Evolutionary conservation across 2,329 filamentous ascomycete species (phyloP).

Genomic region (Chrysoporthe cubensis): DNA sequence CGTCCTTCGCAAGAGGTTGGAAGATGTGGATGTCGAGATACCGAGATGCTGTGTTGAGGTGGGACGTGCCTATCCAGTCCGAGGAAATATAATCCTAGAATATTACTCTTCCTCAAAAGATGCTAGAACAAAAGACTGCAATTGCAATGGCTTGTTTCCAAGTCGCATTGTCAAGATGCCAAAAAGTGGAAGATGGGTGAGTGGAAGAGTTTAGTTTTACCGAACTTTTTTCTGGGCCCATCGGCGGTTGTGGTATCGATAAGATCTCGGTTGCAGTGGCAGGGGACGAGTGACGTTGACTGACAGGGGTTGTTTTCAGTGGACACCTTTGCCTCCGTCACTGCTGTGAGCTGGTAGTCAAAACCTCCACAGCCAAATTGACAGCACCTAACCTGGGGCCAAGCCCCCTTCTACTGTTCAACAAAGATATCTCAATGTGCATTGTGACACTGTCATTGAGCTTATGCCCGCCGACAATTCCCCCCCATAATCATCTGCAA

Average conservation of each 20-base stretch:
- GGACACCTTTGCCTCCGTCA: slow-evolving; percentile 4
- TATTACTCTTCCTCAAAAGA: not conserved
- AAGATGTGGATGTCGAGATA: not conserved
- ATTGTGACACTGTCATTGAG: not conserved
- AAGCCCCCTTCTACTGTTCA: not conserved
- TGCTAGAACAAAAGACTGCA: not conserved
- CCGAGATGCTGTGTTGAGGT: not conserved
- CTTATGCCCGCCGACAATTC: not conserved
- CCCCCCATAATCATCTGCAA: not conserved
- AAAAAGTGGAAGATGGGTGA: not conserved
- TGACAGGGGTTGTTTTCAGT: slow-evolving; percentile 7
- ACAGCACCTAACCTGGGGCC: not conserved
- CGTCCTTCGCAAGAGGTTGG: not conserved
- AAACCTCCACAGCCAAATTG: not conserved
- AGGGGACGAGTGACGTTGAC: slow-evolving; percentile 14
- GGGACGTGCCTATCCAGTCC: not conserved
- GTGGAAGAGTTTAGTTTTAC: not conserved
- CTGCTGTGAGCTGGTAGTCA: not conserved
- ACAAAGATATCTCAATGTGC: not conserved
- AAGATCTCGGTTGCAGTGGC: slow-evolving; percentile 7
- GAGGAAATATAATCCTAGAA: not conserved
- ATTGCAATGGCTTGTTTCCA: not conserved
- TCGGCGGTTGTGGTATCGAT: slow-evolving; percentile 6
- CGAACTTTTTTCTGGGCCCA: slow-evolving; percentile 19
- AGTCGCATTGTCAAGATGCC: not conserved